Percentiles rank a stretch among this genome's conserved stretches.
phyloP scores from a whole-genome alignment of 805 yeast genomes.

The Ogataea pilisensis region DNA sequence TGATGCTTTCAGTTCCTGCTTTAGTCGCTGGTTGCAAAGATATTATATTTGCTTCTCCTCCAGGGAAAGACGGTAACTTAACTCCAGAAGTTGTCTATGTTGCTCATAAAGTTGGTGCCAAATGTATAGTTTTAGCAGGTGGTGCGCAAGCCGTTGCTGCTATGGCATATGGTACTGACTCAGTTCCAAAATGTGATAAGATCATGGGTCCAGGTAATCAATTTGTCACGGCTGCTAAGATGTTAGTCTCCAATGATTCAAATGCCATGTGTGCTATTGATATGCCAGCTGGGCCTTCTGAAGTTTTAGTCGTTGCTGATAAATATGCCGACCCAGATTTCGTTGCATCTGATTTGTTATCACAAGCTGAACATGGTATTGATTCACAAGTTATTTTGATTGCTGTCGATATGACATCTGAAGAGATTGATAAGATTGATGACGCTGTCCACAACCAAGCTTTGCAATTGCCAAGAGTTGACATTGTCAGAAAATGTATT shows the following conservation, averaged over 20 bases:
- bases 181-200: conserved; percentile 91
- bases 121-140: conserved; percentile 88
- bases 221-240: conserved; percentile 98
- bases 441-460: conserved; percentile 86
- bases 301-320: conserved; percentile 95
- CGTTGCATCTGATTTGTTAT: conserved; percentile 92
- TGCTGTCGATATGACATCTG: conserved; percentile 65
- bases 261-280: conserved; percentile 94
- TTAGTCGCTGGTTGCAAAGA: conserved; percentile 95
- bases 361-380: conserved; percentile 98
- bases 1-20: conserved; percentile 98
- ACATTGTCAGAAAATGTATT: conserved; percentile 87
- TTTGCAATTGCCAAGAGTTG: conserved; percentile 78
- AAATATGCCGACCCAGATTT: conserved; percentile 84
- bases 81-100: conserved; percentile 98
- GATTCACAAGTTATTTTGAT: conserved; percentile 95
- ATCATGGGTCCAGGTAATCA: conserved; percentile 99
- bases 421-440: conserved; percentile 66
- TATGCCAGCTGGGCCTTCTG: conserved; percentile 99
- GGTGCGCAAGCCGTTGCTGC: conserved; percentile 99
- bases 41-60: conserved; percentile 92
- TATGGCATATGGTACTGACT: conserved; percentile 96
- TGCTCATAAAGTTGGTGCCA: conserved; percentile 93
- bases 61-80: conserved; percentile 84
- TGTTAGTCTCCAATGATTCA: conserved; percentile 94